phyloP scores from a whole-genome alignment of 2,329 filamentous ascomycete genomes.

The Curvularia sp. region DNA sequence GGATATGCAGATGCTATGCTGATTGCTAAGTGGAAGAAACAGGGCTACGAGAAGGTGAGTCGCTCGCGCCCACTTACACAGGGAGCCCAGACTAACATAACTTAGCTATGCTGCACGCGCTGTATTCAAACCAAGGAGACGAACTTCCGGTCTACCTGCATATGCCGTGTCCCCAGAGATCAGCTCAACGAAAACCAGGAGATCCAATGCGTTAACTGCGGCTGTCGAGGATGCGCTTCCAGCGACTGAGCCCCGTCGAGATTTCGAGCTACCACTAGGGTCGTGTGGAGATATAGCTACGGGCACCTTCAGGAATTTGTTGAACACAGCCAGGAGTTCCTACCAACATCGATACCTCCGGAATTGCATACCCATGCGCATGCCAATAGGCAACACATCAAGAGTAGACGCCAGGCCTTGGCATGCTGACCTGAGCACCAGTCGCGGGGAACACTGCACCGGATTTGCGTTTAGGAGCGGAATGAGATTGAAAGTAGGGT shows the following conservation, averaged over 20 bases:
- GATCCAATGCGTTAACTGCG: conserved; percentile 93
- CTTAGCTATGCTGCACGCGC: conserved; percentile 85
- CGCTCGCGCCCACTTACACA: background rate
- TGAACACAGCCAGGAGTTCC: background rate
- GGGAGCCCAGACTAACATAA: conserved; percentile 13
- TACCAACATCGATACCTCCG: background rate
- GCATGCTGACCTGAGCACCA: background rate
- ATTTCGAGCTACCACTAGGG: conserved; percentile 1
- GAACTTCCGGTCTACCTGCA: conserved; percentile 97
- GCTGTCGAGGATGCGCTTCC: conserved; percentile 88
- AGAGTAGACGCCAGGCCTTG: background rate
- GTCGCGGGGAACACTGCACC: background rate
- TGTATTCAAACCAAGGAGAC: conserved; percentile 99
- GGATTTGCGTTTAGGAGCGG: background rate
- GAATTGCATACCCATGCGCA: background rate
- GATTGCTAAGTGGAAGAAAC: conserved; percentile 99
- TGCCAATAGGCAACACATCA: background rate
- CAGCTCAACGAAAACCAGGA: conserved; percentile 89
- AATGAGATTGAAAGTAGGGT: conserved; percentile 21
- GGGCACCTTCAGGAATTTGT: background rate
- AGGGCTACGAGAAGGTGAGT: conserved; percentile 93
- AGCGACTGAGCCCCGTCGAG: conserved; percentile 67
- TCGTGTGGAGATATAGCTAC: background rate
- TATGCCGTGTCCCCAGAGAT: conserved; percentile 90
- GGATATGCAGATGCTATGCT: conserved; percentile 92